These are phyloP conservation scores for Avicennia marina DNA, from an alignment of 257 asterid genomes.

Conservation along the genomic window DNA sequence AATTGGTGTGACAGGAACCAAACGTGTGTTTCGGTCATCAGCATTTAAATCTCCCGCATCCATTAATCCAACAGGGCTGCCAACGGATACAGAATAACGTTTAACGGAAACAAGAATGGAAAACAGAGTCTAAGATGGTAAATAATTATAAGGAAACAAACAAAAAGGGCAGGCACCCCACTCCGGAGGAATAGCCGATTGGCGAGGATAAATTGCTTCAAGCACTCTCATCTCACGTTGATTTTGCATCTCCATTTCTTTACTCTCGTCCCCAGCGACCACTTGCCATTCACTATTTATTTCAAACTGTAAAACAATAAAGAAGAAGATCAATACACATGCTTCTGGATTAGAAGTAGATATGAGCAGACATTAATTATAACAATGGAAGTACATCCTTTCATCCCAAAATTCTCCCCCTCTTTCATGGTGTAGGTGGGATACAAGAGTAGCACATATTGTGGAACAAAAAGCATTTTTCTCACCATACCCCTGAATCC, in stretches of 20 bases:
- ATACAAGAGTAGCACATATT: no score
- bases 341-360: neutral
- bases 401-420: no score
- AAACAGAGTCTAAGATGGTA: no score
- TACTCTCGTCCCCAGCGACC: slow-evolving; percentile 86
- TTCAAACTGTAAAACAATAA: slow-evolving; percentile 36
- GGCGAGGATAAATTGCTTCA: slow-evolving; percentile 94
- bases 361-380: neutral
- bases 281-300: slow-evolving; percentile 56
- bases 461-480: no score
- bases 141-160: no score
- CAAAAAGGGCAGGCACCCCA: slow-evolving; percentile 10
- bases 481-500: no score
- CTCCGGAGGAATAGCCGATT: slow-evolving; percentile 87
- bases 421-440: no score
- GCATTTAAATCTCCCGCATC: slow-evolving; percentile 30
- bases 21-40: slow-evolving; percentile 33
- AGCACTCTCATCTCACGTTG: slow-evolving; percentile 72
- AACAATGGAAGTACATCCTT: neutral
- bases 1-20: slow-evolving; percentile 73
- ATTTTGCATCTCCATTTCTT: slow-evolving; percentile 51
- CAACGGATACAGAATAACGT: slow-evolving; percentile 9
- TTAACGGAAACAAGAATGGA: neutral
- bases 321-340: slow-evolving; percentile 5
- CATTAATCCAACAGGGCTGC: slow-evolving; percentile 52